Evolutionary conservation across 305 asterid species (phyloP), one percentile per base, ranked within the genome.

Genomic region (Plantago rigida): DNA sequence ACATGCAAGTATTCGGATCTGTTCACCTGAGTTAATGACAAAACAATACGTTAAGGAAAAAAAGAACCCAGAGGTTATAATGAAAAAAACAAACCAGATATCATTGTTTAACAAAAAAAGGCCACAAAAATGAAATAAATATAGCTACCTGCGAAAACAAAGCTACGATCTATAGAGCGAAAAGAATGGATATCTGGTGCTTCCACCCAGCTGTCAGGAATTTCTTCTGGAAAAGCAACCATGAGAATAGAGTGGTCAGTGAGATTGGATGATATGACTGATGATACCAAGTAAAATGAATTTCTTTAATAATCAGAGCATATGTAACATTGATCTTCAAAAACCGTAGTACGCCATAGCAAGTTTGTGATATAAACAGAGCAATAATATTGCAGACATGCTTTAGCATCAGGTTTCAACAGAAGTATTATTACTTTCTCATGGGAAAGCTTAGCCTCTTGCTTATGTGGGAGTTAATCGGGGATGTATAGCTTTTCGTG

Each of bases 171-270:
- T 75, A 87, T 70, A 47, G 92, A 69, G 63, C 76, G 75, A 71
- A 93, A 76, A 41, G 95, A 84, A 60, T 65, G 75, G 51, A 85
- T 82, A 80, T 89, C 91, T 45, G 89, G 81, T 56, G 91, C 83
- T 56, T 89, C 96, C 24, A 65, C 79, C 99, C 99, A 93, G 64
- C 80, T 72, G 53, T 77, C 91, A 64, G 96, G 96, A 73, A 93
- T 71, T 78, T 85, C 82, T 72, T 79, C 99, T 93, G 94, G 52
- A 67, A 71, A 70, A 68, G 51, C 49, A 36, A 63, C 42, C 42
- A 36, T 36, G 42, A 36, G 39, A 68, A 60, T 39, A 55, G 53
- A 61, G 24, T 44, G 24, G 13, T 22, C 19, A 2, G 12, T 49
- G 29, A 24, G 7, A 51, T 8, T 24, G 39, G 17, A 60, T 31